A percentile compares a stretch with the other conserved stretches of the same genome.
phyloP scores from a whole-genome alignment of 2,329 filamentous ascomycete species.

The Xylaria sp. region DNA sequence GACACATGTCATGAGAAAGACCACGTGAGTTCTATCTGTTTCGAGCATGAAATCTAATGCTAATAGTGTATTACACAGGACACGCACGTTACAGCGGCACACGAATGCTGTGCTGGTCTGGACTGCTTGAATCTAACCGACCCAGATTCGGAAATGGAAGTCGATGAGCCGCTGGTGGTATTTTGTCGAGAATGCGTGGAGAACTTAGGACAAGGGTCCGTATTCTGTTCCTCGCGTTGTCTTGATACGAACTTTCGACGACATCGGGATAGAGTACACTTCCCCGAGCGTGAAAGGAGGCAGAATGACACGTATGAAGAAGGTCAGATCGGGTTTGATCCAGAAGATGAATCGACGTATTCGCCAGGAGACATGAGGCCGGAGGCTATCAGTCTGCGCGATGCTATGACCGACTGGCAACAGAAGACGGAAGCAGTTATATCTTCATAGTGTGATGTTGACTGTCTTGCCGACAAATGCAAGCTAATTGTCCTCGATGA shows the following conservation, averaged over 20 bases:
- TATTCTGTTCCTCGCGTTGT: constrained; percentile 52
- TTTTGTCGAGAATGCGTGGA: constrained; percentile 51
- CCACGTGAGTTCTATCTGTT: constrained; percentile 45
- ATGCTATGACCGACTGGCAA: constrained; percentile 37
- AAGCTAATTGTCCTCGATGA: not conserved
- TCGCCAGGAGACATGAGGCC: constrained; percentile 38
- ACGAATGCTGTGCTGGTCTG: constrained; percentile 50
- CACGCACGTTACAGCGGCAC: constrained; percentile 46
- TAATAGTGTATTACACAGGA: constrained; percentile 43
- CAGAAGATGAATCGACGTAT: constrained; percentile 35
- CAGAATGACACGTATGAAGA: constrained; percentile 38
- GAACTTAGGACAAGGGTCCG: constrained; percentile 42
- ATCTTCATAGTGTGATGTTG: not conserved
- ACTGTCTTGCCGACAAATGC: not conserved
- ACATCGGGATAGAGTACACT: constrained; percentile 47
- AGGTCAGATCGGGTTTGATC: constrained; percentile 34
- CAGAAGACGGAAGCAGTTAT: constrained; percentile 22
- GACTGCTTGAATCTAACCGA: constrained; percentile 48
- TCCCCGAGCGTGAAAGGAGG: constrained; percentile 37
- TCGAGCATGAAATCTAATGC: constrained; percentile 10
- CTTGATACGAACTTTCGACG: constrained; percentile 48
- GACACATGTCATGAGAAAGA: constrained; percentile 48
- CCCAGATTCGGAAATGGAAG: constrained; percentile 48
- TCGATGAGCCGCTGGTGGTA: constrained; percentile 39
- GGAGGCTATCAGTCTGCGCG: constrained; percentile 35